Percentiles rank a stretch among this genome's conserved stretches.
Conservation (phyloP, 805 yeast genomes). For the Candida dendrica region DNA sequence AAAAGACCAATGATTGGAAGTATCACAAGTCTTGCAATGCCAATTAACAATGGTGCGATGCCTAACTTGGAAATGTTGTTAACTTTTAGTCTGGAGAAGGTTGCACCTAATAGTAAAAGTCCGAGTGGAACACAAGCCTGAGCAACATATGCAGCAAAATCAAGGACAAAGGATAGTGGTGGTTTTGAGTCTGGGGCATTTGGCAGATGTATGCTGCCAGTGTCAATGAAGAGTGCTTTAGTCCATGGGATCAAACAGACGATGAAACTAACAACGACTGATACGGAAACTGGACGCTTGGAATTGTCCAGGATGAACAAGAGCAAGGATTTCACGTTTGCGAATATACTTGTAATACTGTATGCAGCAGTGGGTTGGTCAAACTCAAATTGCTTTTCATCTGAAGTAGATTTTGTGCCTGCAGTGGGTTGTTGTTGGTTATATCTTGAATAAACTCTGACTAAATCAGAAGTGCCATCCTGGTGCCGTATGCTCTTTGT, state of each 20-base stretch:
- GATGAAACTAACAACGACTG: conserved; percentile 55
- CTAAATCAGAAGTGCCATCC: not conserved
- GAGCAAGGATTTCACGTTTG: conserved; percentile 21
- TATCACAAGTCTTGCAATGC: conserved; percentile 52
- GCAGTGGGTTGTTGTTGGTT: conserved; percentile 15
- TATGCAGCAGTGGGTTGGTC: conserved; percentile 7
- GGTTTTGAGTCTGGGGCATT: conserved; percentile 81
- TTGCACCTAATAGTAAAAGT: conserved; percentile 71
- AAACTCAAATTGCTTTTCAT: not conserved
- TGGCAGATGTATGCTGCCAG: conserved; percentile 36
- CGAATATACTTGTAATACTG: conserved; percentile 1
- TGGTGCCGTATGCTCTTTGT: conserved; percentile 1
- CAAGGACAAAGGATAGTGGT: conserved; percentile 76
- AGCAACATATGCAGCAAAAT: conserved; percentile 67
- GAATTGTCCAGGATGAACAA: conserved; percentile 41
- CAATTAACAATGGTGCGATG: conserved; percentile 51
- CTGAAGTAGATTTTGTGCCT: not conserved
- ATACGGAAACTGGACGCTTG: conserved; percentile 60
- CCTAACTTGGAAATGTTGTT: conserved; percentile 52
- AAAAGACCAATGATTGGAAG: conserved; percentile 73
- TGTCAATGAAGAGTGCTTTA: conserved; percentile 55
- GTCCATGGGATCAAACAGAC: conserved; percentile 81
- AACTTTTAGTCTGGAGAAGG: conserved; percentile 65
- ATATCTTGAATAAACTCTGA: not conserved
- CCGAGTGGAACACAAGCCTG: conserved; percentile 87